Base-by-base conservation (phyloP, 305 asterid genomes). In the Lippia alba region DNA sequence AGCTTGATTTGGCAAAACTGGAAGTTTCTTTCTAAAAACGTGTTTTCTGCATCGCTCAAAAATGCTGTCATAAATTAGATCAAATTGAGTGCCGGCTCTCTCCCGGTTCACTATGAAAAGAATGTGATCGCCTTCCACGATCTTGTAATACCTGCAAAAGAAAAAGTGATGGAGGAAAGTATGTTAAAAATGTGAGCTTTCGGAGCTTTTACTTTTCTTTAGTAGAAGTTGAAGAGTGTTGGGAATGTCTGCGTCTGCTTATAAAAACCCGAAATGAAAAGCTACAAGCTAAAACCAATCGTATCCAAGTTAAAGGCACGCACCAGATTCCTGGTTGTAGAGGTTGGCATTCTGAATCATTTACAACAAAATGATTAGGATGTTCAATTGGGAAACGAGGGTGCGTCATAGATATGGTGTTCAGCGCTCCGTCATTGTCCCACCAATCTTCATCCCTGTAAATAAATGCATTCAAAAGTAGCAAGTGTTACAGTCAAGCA, bases 401-500 rank as follows among this genome's bases (percentile, higher is more conserved):
- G 71, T 94, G 99, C 12, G 99, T 94, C 97, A 94, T 94, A 39
- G 97, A 91, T 76, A 91, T 87, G 19, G 97, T 94, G 87, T 94
- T 94, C 62, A 94, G 93, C 4, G 97, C 97, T 66, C 99, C 99
- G 59, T 94, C 99, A 50, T 94, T 94, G 76, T 88, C 99, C 99
- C 97, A 94, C 97, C 99, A 94, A 65, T 91, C 97, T 72, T 94
- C 94, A 77, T 94, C 97, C 84, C 99, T 94, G 41, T 36, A 36
- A 36, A 63, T 17, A 73, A 67, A 44, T 40, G 34, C 53, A 61
- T 16, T 61, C 70, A 64, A 0, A 44, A 44, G 49, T 3, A 44
- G 49, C 6, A 44, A 44, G 4, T 8, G 10, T 44, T 44, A 44
- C 49, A 36, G 41, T 36, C 9, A 4, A 4, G 41, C 41, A 36